Evolutionary conservation across 768 basidiomycete species (phyloP).

Genomic region (Fistulinella prunicolor): DNA sequence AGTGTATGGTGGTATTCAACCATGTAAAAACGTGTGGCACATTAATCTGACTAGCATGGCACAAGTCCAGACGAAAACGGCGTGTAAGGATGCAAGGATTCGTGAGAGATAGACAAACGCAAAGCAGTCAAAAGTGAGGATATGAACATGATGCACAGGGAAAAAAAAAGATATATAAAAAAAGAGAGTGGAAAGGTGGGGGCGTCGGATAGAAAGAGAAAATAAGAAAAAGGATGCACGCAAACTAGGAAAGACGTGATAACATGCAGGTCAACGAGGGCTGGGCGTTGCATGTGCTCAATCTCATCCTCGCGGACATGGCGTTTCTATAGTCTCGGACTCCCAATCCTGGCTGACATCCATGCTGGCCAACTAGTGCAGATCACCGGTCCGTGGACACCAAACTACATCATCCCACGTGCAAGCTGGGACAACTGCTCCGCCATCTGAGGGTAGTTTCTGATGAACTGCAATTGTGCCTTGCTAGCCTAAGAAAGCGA

Average conservation of each 20-base stretch:
- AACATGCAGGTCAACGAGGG: slow-evolving; percentile 1
- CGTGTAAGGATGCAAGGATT: not conserved
- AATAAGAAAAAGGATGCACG: slow-evolving; percentile 1
- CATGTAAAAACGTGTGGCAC: slow-evolving; percentile 4
- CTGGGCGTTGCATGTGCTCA: slow-evolving; percentile 1
- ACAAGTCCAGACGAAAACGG: not conserved
- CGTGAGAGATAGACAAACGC: not conserved
- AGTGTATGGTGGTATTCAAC: slow-evolving; percentile 17
- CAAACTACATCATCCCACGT: slow-evolving; percentile 33
- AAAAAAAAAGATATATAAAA: too few species aligned
- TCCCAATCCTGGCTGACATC: slow-evolving; percentile 14
- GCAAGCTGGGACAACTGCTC: slow-evolving; percentile 56
- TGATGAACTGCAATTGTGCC: slow-evolving; percentile 79
- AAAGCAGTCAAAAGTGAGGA: not conserved
- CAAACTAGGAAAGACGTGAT: slow-evolving; percentile 10
- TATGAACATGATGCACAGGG: not conserved
- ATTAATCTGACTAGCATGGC: not conserved
- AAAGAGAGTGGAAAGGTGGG: too few species aligned
- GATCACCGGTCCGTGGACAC: not conserved
- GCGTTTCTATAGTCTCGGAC: slow-evolving; percentile 15
- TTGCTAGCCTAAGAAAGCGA: slow-evolving; percentile 63
- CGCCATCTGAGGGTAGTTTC: slow-evolving; percentile 83
- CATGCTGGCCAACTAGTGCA: slow-evolving; percentile 2
- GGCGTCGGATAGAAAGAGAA: too few species aligned
- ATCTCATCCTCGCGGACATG: slow-evolving; percentile 4